Evolutionary conservation across 2,329 filamentous ascomycete species (phyloP).

Genomic region (Xylaria sp.): DNA sequence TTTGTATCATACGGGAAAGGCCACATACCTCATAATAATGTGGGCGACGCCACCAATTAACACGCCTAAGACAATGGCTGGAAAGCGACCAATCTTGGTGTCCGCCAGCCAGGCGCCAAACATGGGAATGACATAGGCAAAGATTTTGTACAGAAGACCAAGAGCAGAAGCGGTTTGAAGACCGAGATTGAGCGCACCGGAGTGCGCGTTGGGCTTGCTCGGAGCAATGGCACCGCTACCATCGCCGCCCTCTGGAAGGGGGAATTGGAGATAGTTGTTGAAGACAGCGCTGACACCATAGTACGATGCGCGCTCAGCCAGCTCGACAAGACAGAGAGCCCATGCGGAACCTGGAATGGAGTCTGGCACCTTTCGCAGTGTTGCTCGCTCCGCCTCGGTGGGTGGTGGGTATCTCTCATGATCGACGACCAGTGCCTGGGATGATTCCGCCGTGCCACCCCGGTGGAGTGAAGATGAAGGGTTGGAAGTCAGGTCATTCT

Average conservation of each 20-base stretch:
- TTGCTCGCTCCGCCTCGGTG: constrained; percentile 43
- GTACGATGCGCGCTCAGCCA: constrained; percentile 49
- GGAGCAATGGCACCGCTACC: constrained; percentile 35
- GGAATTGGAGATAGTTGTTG: constrained; percentile 51
- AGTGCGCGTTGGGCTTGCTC: constrained; percentile 30
- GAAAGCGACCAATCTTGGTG: constrained; percentile 60
- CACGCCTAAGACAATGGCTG: constrained; percentile 54
- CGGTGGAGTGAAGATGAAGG: constrained; percentile 1
- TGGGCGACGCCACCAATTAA: constrained; percentile 58
- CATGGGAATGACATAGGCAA: constrained; percentile 38
- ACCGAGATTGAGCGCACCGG: constrained; percentile 39
- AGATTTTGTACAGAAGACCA: constrained; percentile 41
- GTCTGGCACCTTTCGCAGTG: constrained; percentile 43
- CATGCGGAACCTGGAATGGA: constrained; percentile 41
- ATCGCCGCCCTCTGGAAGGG: constrained; percentile 31
- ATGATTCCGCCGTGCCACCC: constrained; percentile 10
- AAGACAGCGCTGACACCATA: constrained; percentile 47
- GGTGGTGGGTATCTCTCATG: constrained; percentile 29
- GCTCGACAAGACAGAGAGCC: constrained; percentile 45
- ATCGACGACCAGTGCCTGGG: constrained; percentile 17
- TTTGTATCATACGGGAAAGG: too few relatives aligned
- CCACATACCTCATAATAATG: constrained; percentile 44
- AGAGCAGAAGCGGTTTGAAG: constrained; percentile 43
- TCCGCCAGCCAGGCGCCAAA: constrained; percentile 52
- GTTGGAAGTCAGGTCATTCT: background rate